A percentile compares a stretch with the other conserved stretches of the same genome.
These are phyloP conservation scores for Verticillium albo-atrum DNA, from an alignment of 2,329 filamentous ascomycete genomes.

Conservation along the genomic window DNA sequence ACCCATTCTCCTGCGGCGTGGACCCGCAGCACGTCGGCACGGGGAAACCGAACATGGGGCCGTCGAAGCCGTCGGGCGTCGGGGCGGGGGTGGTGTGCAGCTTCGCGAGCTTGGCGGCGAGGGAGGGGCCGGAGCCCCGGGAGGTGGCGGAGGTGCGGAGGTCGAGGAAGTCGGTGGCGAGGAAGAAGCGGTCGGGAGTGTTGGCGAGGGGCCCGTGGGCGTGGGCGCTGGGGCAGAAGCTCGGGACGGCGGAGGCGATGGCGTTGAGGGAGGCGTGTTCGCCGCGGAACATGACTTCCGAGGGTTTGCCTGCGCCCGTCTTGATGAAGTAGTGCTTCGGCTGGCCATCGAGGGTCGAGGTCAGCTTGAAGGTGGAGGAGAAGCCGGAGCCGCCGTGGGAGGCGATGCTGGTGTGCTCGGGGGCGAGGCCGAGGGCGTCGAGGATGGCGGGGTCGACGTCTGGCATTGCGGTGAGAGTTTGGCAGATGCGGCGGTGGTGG, in stretches of 20 bases:
- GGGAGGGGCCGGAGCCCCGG: conserved; percentile 43
- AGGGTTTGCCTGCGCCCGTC: conserved; percentile 54
- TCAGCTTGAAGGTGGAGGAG: conserved; percentile 60
- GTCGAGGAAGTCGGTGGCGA: conserved; percentile 78
- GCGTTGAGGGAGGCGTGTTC: conserved; percentile 83
- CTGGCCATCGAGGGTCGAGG: conserved; percentile 39
- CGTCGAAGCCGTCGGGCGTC: conserved; percentile 50
- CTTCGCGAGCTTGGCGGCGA: conserved; percentile 73
- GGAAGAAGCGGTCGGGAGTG: conserved; percentile 48
- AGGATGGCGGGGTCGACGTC: conserved; percentile 60
- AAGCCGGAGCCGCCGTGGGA: conserved; percentile 65
- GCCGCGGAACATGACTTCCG: conserved; percentile 68
- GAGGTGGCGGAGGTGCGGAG: conserved; percentile 40
- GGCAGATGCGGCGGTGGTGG: neutral
- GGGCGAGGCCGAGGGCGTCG: conserved; percentile 55
- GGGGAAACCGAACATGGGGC: conserved; percentile 75
- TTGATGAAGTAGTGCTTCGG: conserved; percentile 67
- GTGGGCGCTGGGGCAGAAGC: conserved; percentile 70
- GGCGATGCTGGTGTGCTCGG: conserved; percentile 47
- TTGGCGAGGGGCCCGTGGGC: conserved; percentile 61
- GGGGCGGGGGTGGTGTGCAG: conserved; percentile 76
- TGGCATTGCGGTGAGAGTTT: conserved; percentile 6
- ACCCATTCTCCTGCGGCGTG: conserved; percentile 76
- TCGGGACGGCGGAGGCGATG: conserved; percentile 66
- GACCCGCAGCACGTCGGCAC: conserved; percentile 82